These are phyloP conservation scores for Sequoia sempervirens DNA, from an alignment of 75 land plant species.

Conservation along the genomic window DNA sequence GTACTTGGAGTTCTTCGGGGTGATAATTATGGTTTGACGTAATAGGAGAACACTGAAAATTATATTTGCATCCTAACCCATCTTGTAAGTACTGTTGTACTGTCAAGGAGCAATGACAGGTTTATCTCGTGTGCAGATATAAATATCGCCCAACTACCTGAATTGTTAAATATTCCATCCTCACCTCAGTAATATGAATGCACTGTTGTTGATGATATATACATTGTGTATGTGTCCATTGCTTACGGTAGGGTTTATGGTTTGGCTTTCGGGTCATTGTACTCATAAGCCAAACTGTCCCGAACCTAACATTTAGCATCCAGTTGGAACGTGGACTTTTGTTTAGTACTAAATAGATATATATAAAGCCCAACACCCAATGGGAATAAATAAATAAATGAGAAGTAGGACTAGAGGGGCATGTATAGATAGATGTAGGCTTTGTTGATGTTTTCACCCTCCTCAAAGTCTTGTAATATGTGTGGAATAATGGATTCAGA, in stretches of 20 bases:
- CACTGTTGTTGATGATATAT: neutral
- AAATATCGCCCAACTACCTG: neutral
- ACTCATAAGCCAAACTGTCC: constrained; percentile 2
- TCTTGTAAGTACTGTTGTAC: constrained; percentile 5
- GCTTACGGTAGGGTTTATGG: constrained; percentile 10
- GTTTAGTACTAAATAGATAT: neutral
- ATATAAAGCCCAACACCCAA: neutral
- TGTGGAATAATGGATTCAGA: neutral
- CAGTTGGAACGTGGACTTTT: constrained; percentile 11
- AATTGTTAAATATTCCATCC: neutral
- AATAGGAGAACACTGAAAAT: neutral
- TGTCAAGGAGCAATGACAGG: constrained; percentile 4
- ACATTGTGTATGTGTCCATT: neutral
- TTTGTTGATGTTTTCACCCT: constrained; percentile 4
- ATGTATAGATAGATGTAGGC: constrained; percentile 3
- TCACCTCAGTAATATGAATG: neutral
- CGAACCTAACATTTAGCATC: constrained; percentile 1
- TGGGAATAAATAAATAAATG: neutral
- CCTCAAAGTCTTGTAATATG: constrained; percentile 11
- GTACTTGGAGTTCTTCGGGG: neutral
- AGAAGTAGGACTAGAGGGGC: neutral
- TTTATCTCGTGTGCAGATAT: constrained; percentile 8
- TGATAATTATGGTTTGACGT: neutral
- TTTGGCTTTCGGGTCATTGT: neutral
- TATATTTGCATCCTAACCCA: neutral